Evolutionary conservation across 495 filamentous ascomycete genomes (phyloP).

Genomic region (Penicillium maclennaniae): DNA sequence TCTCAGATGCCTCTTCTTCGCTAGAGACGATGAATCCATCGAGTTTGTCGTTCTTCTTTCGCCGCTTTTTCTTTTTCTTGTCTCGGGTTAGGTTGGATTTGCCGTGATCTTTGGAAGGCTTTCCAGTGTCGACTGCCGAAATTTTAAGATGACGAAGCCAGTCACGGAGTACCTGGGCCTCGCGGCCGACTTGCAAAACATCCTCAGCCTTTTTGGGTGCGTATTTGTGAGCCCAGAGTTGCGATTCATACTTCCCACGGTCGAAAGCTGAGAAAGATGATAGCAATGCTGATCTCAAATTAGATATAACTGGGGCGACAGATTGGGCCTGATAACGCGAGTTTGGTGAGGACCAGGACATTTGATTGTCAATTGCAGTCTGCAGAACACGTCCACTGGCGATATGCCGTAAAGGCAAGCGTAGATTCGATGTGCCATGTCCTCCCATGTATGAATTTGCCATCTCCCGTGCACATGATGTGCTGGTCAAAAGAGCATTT

Average conservation of each 20-base stretch:
- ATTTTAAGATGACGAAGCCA: slow-evolving; percentile 81
- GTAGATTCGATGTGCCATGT: slow-evolving; percentile 12
- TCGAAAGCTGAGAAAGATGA: slow-evolving; percentile 75
- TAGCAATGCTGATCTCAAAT: slow-evolving; percentile 56
- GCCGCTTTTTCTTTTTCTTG: slow-evolving; percentile 60
- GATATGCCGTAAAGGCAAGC: slow-evolving; percentile 32
- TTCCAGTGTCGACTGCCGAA: slow-evolving; percentile 64
- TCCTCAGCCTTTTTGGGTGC: slow-evolving; percentile 64
- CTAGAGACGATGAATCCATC: slow-evolving; percentile 84
- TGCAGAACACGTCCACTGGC: slow-evolving; percentile 35
- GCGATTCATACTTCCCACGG: slow-evolving; percentile 64
- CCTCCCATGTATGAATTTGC: not conserved
- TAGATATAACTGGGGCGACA: slow-evolving; percentile 48
- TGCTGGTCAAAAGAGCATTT: slow-evolving; percentile 26
- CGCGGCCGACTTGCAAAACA: slow-evolving; percentile 72
- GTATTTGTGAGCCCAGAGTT: slow-evolving; percentile 83
- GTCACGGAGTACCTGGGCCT: slow-evolving; percentile 68
- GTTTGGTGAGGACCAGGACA: slow-evolving; percentile 24
- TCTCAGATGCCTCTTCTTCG: slow-evolving; percentile 73
- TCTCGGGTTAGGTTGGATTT: slow-evolving; percentile 43
- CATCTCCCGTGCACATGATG: slow-evolving; percentile 12
- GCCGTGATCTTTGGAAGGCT: slow-evolving; percentile 35
- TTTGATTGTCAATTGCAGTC: slow-evolving; percentile 30
- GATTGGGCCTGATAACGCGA: slow-evolving; percentile 1
- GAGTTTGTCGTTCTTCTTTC: slow-evolving; percentile 63